Conservation (phyloP, 148 eudicot genomes). For the Diospyros kaki region DNA sequence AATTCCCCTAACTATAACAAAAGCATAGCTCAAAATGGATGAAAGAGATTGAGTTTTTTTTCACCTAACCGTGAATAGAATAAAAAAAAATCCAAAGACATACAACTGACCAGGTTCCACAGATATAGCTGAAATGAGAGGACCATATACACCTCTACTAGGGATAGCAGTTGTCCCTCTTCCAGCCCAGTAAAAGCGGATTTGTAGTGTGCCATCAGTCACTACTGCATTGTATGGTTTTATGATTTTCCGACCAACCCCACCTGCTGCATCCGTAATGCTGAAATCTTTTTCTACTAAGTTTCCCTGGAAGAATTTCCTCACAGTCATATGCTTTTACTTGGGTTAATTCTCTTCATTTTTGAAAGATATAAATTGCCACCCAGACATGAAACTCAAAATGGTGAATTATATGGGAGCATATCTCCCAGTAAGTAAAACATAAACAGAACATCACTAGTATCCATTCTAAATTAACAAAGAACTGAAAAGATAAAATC, state of each 20-base stretch:
- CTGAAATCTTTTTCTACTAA: slow-evolving; percentile 30
- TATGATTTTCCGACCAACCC: slow-evolving; percentile 19
- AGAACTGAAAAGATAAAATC: too few relatives aligned
- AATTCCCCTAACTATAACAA: neutral
- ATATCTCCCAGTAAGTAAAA: too few relatives aligned
- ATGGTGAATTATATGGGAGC: too few relatives aligned
- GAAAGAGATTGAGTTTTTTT: neutral
- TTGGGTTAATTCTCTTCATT: too few relatives aligned
- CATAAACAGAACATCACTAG: neutral
- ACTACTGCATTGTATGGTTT: slow-evolving; percentile 15
- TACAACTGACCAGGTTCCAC: slow-evolving; percentile 24
- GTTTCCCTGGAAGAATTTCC: slow-evolving; percentile 17
- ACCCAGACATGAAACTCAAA: too few relatives aligned
- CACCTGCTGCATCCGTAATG: slow-evolving; percentile 30
- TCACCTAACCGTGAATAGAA: neutral
- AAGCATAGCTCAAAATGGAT: neutral
- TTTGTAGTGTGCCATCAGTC: slow-evolving; percentile 17
- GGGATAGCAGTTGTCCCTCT: slow-evolving; percentile 36
- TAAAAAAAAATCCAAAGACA: neutral
- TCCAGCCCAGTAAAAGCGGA: slow-evolving; percentile 40
- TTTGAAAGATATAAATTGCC: too few relatives aligned
- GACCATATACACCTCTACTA: slow-evolving; percentile 25
- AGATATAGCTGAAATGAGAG: slow-evolving; percentile 40
- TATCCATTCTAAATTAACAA: neutral
- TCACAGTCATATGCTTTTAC: neutral